A percentile compares a stretch with the other conserved stretches of the same genome.
Conservation (phyloP, 108 stramenopile genomes). For the Cyclotella cryptica region DNA sequence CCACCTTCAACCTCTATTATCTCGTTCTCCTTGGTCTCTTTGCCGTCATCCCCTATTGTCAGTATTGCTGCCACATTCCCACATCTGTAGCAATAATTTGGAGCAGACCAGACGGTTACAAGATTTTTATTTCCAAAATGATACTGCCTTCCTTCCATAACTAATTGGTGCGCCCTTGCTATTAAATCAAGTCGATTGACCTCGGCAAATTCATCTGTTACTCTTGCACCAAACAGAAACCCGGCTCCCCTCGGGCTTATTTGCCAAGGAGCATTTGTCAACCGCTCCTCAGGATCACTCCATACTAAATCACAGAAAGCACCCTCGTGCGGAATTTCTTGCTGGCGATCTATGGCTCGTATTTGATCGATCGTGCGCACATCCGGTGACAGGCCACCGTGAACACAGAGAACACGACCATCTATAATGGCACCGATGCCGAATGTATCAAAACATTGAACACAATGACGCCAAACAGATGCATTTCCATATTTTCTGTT, state of each 20-base stretch:
- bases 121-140: conserved; percentile 83
- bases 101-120: conserved; percentile 96
- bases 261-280: conserved; percentile 66
- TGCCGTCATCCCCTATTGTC: conserved; percentile 55
- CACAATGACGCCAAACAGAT: conserved; percentile 87
- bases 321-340: conserved; percentile 94
- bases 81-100: conserved; percentile 98
- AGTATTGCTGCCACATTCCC: conserved; percentile 97
- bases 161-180: conserved; percentile 97
- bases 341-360: conserved; percentile 82
- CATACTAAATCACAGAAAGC: conserved; percentile 92
- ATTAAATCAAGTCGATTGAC: conserved; percentile 92
- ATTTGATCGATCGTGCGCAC: conserved; percentile 91
- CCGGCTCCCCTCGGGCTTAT: conserved; percentile 90
- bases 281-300: conserved; percentile 82
- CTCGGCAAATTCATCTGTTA: conserved; percentile 93
- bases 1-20: conserved; percentile 70
- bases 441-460: conserved; percentile 90
- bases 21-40: conserved; percentile 65
- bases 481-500: conserved; percentile 79
- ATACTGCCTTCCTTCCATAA: conserved; percentile 95
- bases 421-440: conserved; percentile 88
- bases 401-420: conserved; percentile 87
- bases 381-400: conserved; percentile 90
- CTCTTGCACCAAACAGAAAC: conserved; percentile 91